Evolutionary conservation across 2,329 filamentous ascomycete genomes (phyloP), one percentile per base, ranked within the genome.

Genomic region (Zelopaecilomyces penicillatus): DNA sequence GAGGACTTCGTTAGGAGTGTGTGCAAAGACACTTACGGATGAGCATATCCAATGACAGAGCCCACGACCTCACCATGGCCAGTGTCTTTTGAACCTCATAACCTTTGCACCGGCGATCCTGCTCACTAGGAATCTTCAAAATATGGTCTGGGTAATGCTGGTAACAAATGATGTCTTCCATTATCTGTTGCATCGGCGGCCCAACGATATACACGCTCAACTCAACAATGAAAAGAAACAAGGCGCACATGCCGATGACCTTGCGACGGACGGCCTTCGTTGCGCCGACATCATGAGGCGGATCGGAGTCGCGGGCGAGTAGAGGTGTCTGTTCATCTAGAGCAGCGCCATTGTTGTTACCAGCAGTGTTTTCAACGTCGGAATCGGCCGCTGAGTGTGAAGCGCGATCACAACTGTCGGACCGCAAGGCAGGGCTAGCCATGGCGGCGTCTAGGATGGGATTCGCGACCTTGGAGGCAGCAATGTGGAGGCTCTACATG

Each of bases 151-250:
- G 67, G 50, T 70, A 73, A 48, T 70, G 65, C 11, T 64, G 54
- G 27, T 70, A 69, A 56, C 77, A 80, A 37, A 77, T 68, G 38
- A 78, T 67, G 42, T 68, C 65, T 54, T 81, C 76, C 50, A 74
- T 67, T 41, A 79, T 66, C 43, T 71, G 69, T 41, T 68, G 71
- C 37, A 61, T 55, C 1, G 76, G 71, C 4, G 73, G 64, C 19
- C 43, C 64, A 50, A 57, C 63, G 44, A 61, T 55, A 45, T 53
- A 61, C 8, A 65, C 54, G 47, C 66, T 68, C 9, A 72, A 59
- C 40, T 70, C 67, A 42, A 71, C 50, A 36, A 74, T 50, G 41
- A 74, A 60, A 35, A 76, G 50, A 27, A 66, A 60, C 2, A 70
- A 11, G 37, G 66, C 50, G 45, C 60, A 61, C 53, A 66, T 59